Evolutionary conservation across 2,329 filamentous ascomycete species (phyloP), one percentile per base, ranked within the genome.

Genomic region (Curvularia hawaiiensis): DNA sequence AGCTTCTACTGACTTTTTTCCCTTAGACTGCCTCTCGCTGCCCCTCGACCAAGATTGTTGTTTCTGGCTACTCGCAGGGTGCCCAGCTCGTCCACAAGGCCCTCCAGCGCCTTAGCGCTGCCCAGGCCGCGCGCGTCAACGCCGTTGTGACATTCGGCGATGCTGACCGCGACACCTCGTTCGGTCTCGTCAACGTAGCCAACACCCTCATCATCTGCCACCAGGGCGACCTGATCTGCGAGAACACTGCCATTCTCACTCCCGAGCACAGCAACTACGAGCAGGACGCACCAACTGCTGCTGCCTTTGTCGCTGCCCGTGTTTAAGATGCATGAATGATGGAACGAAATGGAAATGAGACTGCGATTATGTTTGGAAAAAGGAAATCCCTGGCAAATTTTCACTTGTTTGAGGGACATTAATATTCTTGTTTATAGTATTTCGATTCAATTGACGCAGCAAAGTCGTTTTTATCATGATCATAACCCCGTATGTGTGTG

Each of bases 1-100:
- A n/a, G 3, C 48, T 57, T n/a, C 57, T 44, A 30, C 50, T 44
- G 9, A 44, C 12, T 44, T 3, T 20, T 24, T 16, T 4, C n/a
- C n/a, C n/a, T n/a, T 16, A 69, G 65, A 64, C 67, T 2, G 59
- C 58, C 7, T 56, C 63, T 7, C 58, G 57, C 44, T 73, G 71
- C 58, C 69, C 71, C 4, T 64, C 59, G 0, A 72, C 70, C 28
- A 73, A 71, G 59, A 72, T 72, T 24, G 68, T 72, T 0, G 56
- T 73, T 2, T 62, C 65, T 3, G 69, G 71, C 12, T 73, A 73
- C 54, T 71, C 74, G 28, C 77, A 79, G 65, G 77, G 76, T 35
- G 76, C 74, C 1, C 73, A 77, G 54, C 63, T 78, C 3, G 79
- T 81, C 1, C 81, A 83, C 69, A 79, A 79, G 26, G 79, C 79